Base-by-base conservation (phyloP, 2,329 filamentous ascomycete species). In the Neonectria sp. region DNA sequence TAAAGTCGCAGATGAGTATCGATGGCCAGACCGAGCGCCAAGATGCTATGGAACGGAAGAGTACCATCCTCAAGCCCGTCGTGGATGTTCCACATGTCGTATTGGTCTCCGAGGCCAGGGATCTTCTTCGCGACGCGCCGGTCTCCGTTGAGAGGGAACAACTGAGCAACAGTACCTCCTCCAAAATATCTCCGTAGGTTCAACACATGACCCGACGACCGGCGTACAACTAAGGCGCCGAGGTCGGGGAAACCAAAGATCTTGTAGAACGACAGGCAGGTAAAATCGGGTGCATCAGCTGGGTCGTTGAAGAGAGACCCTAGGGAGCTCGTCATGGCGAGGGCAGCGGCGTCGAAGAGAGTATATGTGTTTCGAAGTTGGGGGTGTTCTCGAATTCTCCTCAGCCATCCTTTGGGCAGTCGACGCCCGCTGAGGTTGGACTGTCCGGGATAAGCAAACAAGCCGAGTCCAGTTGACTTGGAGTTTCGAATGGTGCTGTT, bases 361-460 rank as follows among this genome's bases (percentile, higher is more conserved):
- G 85, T 89, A 75, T 90, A 86, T 4, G 70, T 68, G 56, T 77
- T 74, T 63, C 69, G 63, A 46, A 71, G 62, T 21, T 72, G 70
- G 17, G 67, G 49, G 46, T 73, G 55, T 56, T 72, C 62, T 29
- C 84, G 78, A 31, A 81, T 73, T 60, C 74, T 75, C 17, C 80
- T 79, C 12, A 82, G 79, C 91, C 91, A 93, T 1, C 81, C 77
- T 31, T 89, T 78, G 4, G 91, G 90, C 48, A 92, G 79, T 65
- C 90, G 84, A 24, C 88, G 84, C 8, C 91, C 91, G 49, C 89
- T 91, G 84, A 93, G 90, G 75, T 93, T 93, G 31, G 90, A 92
- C 76, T 93, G 91, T 0, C 88, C 91, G 4, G 91, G 90, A 75
- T 90, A 93, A 24, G 89, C 89, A 70, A 93, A 90, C 3, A 88